phyloP scores from a whole-genome alignment of 768 basidiomycete genomes.

The Tremella fuciformis region DNA sequence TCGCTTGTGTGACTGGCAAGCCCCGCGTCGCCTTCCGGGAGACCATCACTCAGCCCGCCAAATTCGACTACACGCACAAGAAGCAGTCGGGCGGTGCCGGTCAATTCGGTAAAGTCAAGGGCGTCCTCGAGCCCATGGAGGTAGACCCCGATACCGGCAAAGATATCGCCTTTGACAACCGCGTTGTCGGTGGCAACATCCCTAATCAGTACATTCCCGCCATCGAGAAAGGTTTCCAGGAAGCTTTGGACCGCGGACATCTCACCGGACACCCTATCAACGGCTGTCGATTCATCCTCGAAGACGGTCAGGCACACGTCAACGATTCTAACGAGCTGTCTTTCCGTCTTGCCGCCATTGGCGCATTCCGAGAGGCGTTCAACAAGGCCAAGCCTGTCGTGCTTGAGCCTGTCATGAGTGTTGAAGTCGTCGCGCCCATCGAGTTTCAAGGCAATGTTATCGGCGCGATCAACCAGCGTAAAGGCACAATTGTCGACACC shows the following conservation, averaged over 20 bases:
- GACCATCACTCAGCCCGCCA: conserved; percentile 75
- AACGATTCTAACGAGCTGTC: conserved; percentile 97
- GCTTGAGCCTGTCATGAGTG: conserved; percentile 97
- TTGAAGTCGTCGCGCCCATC: conserved; percentile 90
- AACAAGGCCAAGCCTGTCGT: conserved; percentile 71
- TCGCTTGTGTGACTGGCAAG: conserved; percentile 87
- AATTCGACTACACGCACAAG: conserved; percentile 91
- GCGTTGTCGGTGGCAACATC: conserved; percentile 88
- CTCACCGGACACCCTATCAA: conserved; percentile 83
- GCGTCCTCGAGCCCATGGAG: conserved; percentile 86
- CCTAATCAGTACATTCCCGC: conserved; percentile 90
- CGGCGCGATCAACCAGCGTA: conserved; percentile 84
- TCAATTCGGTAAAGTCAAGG: conserved; percentile 90
- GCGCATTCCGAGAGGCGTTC: conserved; percentile 90
- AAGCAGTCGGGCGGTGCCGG: conserved; percentile 98
- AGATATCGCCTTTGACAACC: conserved; percentile 70
- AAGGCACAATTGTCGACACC: conserved; percentile 90
- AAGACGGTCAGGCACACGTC: conserved; percentile 86
- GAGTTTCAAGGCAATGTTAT: conserved; percentile 96
- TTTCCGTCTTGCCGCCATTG: conserved; percentile 83
- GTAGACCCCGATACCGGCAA: conserved; percentile 72
- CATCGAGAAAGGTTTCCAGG: conserved; percentile 93
- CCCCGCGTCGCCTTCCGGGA: conserved; percentile 96
- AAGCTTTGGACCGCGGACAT: conserved; percentile 86
- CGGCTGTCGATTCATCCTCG: conserved; percentile 79